Evolutionary conservation across 1,284 basidiomycete species (phyloP), one percentile per base, ranked within the genome.

Genomic region (Cystobasidium slooffiae): DNA sequence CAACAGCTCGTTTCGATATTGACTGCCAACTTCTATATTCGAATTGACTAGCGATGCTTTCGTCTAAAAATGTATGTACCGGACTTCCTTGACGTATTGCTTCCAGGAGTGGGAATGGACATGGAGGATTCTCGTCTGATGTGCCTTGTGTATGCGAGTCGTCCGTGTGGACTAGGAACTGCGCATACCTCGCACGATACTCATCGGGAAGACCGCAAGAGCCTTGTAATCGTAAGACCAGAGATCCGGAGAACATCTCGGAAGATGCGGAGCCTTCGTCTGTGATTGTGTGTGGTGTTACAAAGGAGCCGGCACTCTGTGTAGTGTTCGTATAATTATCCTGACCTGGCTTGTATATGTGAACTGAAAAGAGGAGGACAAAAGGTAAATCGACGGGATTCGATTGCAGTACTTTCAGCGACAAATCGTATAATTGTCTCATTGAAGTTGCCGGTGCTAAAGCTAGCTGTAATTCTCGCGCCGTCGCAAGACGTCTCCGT

Each of bases 1-100:
- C 80, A 12, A 84, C 78, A 0, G 84, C 84, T 7, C 81, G 58
- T 58, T 37, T 77, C 65, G 43, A 78, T 65, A 3, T n/a, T 14
- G 24, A 75, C 61, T 18, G 68, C 75, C 37, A 75, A 44, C 10
- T 24, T 8, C 7, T 73, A 31, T 10, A n/a, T n/a, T 44, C 55
- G 39, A 70, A 70, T 10, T 70, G 58, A 20, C 39, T 22, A 4
- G 58, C 76, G 20, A 77, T 55, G 20, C 72, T 61, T 10, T 78
- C 77, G 47, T 76, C 64, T 20, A 76, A 56, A 20, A 77, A 70
- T 5, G 75, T 70, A 20, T 78, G 72, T 12, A 73, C 74, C 39
- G 74, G 75, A 22, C 64, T 47, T 44, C 46, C 24, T 12, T 20
- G 22, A 20, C 24, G 43, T 24, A 70, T 62, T 8, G 68, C 68